Evolutionary conservation across 2,329 filamentous ascomycete species (phyloP).

Genomic region (Amauroascus niger): DNA sequence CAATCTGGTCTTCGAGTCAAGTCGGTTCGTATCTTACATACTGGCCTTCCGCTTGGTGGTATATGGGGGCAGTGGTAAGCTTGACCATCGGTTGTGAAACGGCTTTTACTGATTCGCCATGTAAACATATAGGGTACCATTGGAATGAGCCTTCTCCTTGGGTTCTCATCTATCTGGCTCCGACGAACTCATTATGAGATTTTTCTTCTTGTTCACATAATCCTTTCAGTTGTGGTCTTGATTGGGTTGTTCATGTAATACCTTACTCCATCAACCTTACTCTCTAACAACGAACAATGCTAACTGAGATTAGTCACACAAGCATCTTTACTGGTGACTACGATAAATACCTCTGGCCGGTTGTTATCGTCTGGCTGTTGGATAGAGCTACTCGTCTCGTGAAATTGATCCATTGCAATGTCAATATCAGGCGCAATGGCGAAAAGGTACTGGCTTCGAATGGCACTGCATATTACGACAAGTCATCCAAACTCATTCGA

Average conservation of each 20-base stretch:
- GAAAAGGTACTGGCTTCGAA: conserved; percentile 22
- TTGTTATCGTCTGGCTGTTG: conserved; percentile 40
- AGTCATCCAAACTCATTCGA: conserved; percentile 34
- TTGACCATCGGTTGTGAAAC: not conserved
- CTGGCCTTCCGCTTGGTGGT: conserved; percentile 17
- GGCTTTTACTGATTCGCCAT: not conserved
- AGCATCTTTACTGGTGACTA: conserved; percentile 40
- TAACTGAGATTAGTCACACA: conserved; percentile 29
- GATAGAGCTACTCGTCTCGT: conserved; percentile 36
- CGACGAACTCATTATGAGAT: conserved; percentile 36
- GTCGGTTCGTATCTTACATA: conserved; percentile 15
- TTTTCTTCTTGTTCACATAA: conserved; percentile 34
- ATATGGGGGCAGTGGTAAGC: conserved; percentile 22
- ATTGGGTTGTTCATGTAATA: conserved; percentile 38
- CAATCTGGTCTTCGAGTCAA: not conserved
- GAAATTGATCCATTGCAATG: conserved; percentile 35
- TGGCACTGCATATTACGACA: conserved; percentile 32
- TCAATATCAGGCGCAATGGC: conserved; percentile 23
- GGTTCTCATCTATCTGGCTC: conserved; percentile 37
- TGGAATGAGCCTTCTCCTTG: conserved; percentile 30
- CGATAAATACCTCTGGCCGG: conserved; percentile 41
- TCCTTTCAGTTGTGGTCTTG: conserved; percentile 31
- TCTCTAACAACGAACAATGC: conserved; percentile 1
- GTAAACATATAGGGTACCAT: conserved; percentile 21
- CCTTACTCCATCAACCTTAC: not conserved